phyloP scores from a whole-genome alignment of 2,329 filamentous ascomycete genomes.

The Stachybotrys echinatus region DNA sequence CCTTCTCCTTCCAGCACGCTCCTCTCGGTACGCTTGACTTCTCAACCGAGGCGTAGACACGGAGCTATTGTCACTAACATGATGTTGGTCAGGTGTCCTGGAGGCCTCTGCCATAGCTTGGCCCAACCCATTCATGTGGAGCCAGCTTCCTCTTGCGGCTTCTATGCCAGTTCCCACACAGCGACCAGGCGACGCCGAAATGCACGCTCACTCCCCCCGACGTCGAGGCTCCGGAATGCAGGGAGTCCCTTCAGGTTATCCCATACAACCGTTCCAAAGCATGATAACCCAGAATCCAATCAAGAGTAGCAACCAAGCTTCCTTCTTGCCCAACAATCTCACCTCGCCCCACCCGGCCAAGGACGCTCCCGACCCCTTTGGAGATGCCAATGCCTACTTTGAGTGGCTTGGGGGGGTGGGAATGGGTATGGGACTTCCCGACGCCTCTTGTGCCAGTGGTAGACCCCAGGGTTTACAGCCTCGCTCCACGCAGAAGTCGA shows the following conservation, averaged over 20 bases:
- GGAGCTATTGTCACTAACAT: not conserved
- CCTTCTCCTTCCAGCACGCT: slow-evolving; percentile 82
- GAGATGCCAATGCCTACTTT: slow-evolving; percentile 17
- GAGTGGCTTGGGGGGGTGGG: slow-evolving; percentile 19
- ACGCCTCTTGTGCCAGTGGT: not conserved
- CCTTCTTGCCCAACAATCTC: not conserved
- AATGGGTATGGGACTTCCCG: slow-evolving; percentile 7
- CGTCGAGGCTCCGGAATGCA: slow-evolving; percentile 10
- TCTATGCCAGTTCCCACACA: slow-evolving; percentile 35
- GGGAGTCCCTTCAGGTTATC: not conserved
- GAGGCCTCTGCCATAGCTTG: slow-evolving; percentile 72
- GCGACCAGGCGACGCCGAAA: slow-evolving; percentile 42
- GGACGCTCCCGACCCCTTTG: slow-evolving; percentile 11
- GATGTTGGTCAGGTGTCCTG: slow-evolving; percentile 50
- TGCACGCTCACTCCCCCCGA: slow-evolving; percentile 59
- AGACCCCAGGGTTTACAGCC: not conserved
- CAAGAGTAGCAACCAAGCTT: not conserved
- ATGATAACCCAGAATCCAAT: not conserved
- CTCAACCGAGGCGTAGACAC: not conserved
- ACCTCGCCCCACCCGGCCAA: not conserved
- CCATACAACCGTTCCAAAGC: not conserved
- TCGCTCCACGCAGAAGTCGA: slow-evolving; percentile 18
- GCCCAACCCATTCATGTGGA: slow-evolving; percentile 71
- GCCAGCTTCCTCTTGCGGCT: slow-evolving; percentile 35
- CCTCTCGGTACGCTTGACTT: slow-evolving; percentile 55